phyloP scores from a whole-genome alignment of 2,329 filamentous ascomycete species.

The Cladophialophora bantiana region DNA sequence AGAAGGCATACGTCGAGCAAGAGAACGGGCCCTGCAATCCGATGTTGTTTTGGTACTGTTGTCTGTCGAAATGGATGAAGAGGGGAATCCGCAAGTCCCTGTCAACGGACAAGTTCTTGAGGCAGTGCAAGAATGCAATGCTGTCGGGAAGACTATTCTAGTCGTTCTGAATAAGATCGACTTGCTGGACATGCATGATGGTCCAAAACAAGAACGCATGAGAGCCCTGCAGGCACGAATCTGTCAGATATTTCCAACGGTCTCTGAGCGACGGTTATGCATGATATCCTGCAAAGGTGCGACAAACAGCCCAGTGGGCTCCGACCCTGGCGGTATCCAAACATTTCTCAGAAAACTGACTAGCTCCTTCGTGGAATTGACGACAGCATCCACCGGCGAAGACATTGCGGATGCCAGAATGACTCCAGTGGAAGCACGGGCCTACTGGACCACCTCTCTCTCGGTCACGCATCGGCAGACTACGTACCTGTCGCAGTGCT shows the following conservation, averaged over 20 bases:
- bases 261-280: slow-evolving; percentile 59
- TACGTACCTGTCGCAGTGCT: slow-evolving; percentile 77
- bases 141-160: slow-evolving; percentile 61
- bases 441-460: slow-evolving; percentile 75
- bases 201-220: slow-evolving; percentile 20
- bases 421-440: slow-evolving; percentile 45
- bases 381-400: slow-evolving; percentile 56
- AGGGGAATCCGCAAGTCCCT: slow-evolving; percentile 42
- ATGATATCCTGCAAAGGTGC: slow-evolving; percentile 76
- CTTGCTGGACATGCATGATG: slow-evolving; percentile 48
- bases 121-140: slow-evolving; percentile 59
- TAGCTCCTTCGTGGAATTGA: slow-evolving; percentile 73
- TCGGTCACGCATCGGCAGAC: slow-evolving; percentile 91
- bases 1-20: slow-evolving; percentile 89
- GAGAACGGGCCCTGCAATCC: slow-evolving; percentile 78
- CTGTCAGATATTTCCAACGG: slow-evolving; percentile 50
- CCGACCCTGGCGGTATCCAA: slow-evolving; percentile 68
- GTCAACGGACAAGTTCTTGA: slow-evolving; percentile 65
- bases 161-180: slow-evolving; percentile 69
- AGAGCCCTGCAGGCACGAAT: slow-evolving; percentile 47
- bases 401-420: slow-evolving; percentile 39
- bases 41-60: slow-evolving; percentile 85
- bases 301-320: slow-evolving; percentile 22
- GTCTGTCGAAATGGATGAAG: slow-evolving; percentile 66
- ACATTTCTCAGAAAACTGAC: slow-evolving; percentile 71